Evolutionary conservation across 257 asterid genomes (phyloP).

Genomic region (Phtheirospermum japonicum): DNA sequence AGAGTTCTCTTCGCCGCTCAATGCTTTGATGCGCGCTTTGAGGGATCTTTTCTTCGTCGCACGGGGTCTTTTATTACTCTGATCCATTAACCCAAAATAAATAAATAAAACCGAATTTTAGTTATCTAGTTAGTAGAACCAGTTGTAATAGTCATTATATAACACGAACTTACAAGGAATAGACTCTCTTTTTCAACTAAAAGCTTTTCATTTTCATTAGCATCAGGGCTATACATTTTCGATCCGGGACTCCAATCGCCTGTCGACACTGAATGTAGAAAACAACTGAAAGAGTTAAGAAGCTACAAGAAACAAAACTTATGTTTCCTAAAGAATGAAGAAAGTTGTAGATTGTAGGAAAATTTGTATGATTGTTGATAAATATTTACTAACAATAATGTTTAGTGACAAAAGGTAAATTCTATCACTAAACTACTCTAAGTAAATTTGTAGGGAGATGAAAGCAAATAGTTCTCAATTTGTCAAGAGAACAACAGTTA

Average conservation of each 20-base stretch:
- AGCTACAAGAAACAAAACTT: no score
- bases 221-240: conserved; percentile 26
- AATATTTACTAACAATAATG: no score
- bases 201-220: conserved; percentile 39
- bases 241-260: conserved; percentile 34
- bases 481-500: no score
- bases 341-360: no score
- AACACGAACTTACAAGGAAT: conserved; percentile 36
- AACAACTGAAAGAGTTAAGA: background rate
- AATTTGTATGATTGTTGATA: no score
- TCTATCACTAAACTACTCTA: no score
- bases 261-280: conserved; percentile 3
- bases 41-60: conserved; percentile 48
- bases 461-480: no score
- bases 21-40: conserved; percentile 52
- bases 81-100: no score
- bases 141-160: background rate
- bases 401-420: no score
- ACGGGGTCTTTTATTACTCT: conserved; percentile 31
- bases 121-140: background rate
- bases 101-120: conserved; percentile 19
- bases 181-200: conserved; percentile 38
- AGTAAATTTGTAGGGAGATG: no score
- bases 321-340: no score
- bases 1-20: conserved; percentile 40